Base-by-base conservation (phyloP, 306 rosid species). In the Sicyos baderoa region DNA sequence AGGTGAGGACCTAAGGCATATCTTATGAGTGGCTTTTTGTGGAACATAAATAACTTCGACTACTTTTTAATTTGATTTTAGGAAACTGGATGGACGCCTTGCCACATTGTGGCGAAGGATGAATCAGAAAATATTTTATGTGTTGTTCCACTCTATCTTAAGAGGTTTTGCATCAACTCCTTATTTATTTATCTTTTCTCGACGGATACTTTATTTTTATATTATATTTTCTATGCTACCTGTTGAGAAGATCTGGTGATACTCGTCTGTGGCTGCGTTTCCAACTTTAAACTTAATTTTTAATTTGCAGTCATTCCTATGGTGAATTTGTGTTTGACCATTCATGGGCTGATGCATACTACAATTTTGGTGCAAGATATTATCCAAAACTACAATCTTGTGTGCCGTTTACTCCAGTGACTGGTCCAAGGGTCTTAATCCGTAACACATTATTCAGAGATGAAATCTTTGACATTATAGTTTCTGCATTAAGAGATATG, bases 241-340 rank as follows among this genome's bases (percentile, higher is more conserved):
- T 4, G 17, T 6, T 9, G 22, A 21, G 48, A 47, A 16, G 25
- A 18, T 16, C 22, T 9, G 14, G 51, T 29, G 75, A 52, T 9
- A 27, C 60, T 22, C 19, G 15, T 25, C 45, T 44, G 22, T 25
- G 17, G 13, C 55, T 69, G 74, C 77, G 18, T 42, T 65, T 45
- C 48, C 14, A 15, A 57, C 44, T 62, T 54, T 71, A 44, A 12
- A 76, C 71, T 44, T 9, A 68, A 25, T 56, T 59, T 70, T 76
- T 66, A 17, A 64, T 64, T 22, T 84, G 83, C 89, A 87, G 86
- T 76, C 97, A 92, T 77, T 92, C 98, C 12, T 87, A 92, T 37
- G 96, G 98, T 14, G 98, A 92, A 86, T 92, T 92, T 82, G 95
- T 92, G 64, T 92, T 92, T 48, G 98, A 92, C 81, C 96, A 92